These are phyloP conservation scores for Senecio squalidus DNA, from an alignment of 140 eudicot species.

Conservation along the genomic window DNA sequence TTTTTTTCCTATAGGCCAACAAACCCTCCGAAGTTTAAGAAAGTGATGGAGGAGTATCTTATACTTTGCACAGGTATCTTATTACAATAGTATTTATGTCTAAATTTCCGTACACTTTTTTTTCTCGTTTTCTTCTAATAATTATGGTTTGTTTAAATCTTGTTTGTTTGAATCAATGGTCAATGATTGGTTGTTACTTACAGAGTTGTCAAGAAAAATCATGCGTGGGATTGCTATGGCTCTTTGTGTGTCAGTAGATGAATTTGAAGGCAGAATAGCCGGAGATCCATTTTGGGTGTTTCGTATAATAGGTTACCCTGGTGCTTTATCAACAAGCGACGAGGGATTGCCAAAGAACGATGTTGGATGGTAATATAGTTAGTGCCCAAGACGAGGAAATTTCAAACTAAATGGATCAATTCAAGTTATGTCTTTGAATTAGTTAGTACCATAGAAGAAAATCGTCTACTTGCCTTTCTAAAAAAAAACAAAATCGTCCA, in stretches of 20 bases:
- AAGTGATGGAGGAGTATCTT: conserved; percentile 68
- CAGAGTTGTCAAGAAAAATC: conserved; percentile 78
- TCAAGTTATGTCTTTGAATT: neutral
- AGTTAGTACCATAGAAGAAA: no score
- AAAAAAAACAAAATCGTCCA: neutral
- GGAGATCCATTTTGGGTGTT: conserved; percentile 97
- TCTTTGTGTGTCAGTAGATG: conserved; percentile 59
- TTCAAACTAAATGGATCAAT: neutral
- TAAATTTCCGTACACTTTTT: neutral
- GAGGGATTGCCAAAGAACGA: conserved; percentile 43
- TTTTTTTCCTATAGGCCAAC: conserved; percentile 56
- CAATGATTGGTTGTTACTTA: neutral
- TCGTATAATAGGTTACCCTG: conserved; percentile 91
- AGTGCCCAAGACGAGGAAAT: neutral
- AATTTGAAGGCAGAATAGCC: conserved; percentile 72
- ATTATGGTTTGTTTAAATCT: neutral
- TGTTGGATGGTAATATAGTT: conserved; percentile 72
- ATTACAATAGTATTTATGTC: neutral
- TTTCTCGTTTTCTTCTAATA: neutral
- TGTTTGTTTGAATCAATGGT: conserved; percentile 4
- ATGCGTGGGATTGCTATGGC: conserved; percentile 91
- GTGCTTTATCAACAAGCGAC: conserved; percentile 28
- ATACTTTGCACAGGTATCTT: conserved; percentile 71
- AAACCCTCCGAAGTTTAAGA: conserved; percentile 49
- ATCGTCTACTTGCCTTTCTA: no score